phyloP scores from a whole-genome alignment of 768 basidiomycete species.

The Serendipita sp. region DNA sequence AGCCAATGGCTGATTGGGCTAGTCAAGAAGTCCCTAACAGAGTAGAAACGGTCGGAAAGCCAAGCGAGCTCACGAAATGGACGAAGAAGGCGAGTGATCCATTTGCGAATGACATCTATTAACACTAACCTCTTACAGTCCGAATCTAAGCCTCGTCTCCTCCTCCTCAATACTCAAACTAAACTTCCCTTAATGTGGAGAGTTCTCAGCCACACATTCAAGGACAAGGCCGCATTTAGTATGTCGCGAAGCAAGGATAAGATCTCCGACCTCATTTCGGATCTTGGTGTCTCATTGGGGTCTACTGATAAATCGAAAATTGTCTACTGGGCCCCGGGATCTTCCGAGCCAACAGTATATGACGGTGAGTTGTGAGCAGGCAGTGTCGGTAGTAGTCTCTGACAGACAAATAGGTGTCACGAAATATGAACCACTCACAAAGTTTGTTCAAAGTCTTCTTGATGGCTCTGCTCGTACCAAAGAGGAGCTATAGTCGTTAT shows the following conservation, averaged over 20 bases:
- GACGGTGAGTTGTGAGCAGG: constrained; percentile 34
- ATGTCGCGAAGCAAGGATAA: constrained; percentile 50
- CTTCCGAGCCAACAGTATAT: constrained; percentile 41
- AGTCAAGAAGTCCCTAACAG: constrained; percentile 57
- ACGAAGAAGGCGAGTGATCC: constrained; percentile 39
- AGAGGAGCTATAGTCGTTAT: neutral
- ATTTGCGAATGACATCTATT: neutral
- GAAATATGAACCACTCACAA: constrained; percentile 59
- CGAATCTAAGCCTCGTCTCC: constrained; percentile 30
- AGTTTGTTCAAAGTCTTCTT: constrained; percentile 55
- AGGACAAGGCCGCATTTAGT: constrained; percentile 44
- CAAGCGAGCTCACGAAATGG: constrained; percentile 45
- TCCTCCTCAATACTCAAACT: constrained; percentile 61
- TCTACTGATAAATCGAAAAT: constrained; percentile 44
- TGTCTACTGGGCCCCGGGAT: constrained; percentile 50
- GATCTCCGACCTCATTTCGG: constrained; percentile 26
- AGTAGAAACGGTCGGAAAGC: constrained; percentile 35
- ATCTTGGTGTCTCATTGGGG: neutral
- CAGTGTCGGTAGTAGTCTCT: neutral
- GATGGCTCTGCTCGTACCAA: constrained; percentile 32
- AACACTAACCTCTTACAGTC: neutral
- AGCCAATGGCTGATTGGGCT: constrained; percentile 60
- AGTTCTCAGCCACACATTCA: constrained; percentile 58
- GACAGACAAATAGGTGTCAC: constrained; percentile 31
- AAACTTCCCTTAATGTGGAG: constrained; percentile 68